Base-by-base conservation (phyloP, 1,284 basidiomycete species). In the Acaromyces ingoldii region DNA sequence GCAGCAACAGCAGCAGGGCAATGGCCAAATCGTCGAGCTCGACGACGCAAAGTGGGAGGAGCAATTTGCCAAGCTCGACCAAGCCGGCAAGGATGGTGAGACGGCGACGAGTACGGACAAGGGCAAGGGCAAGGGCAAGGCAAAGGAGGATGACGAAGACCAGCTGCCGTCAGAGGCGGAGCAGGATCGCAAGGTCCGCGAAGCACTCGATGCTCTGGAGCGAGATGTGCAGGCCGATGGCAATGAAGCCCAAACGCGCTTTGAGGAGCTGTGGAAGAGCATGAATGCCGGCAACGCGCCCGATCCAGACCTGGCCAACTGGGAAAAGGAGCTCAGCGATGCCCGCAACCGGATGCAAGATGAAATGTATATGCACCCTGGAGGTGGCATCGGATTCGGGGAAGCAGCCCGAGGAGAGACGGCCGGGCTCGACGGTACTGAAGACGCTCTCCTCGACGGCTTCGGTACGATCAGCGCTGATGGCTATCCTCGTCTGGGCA, bases 271-370 rank as follows among this genome's bases (percentile, higher is more conserved):
- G 15, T 75, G 72, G 72, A 62, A 67, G 40, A 57, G 62, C 22
- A 72, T 75, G 64, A 63, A 69, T 37, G 50, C 64, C 38, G 48
- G 58, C 36, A 59, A 57, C 17, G 53, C 60, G 31, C 51, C 58
- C 5, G 58, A 61, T 4, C 62, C 60, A 13, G 72, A 74, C 22
- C 55, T 84, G 82, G 75, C 86, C 83, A 49, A 89, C 86, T 76
- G 86, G 84, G 17, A 89, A 85, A 72, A 82, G 79, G 56, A 83
- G 56, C 60, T 75, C 31, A 54, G 72, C 37, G 55, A 62, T 42
- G 51, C 62, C 80, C 61, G 86, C 86, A 62, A 84, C 81, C 5
- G 87, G 88, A 74, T 89, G 87, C 66, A 64, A 21, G 65, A 69
- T 25, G 48, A 55, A 34, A 59, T 62, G 22, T 65, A 62, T 36